Percentiles rank a stretch among this genome's conserved stretches.
These are phyloP conservation scores for Auricularia sp. DNA, from an alignment of 768 basidiomycete genomes.

Conservation along the genomic window DNA sequence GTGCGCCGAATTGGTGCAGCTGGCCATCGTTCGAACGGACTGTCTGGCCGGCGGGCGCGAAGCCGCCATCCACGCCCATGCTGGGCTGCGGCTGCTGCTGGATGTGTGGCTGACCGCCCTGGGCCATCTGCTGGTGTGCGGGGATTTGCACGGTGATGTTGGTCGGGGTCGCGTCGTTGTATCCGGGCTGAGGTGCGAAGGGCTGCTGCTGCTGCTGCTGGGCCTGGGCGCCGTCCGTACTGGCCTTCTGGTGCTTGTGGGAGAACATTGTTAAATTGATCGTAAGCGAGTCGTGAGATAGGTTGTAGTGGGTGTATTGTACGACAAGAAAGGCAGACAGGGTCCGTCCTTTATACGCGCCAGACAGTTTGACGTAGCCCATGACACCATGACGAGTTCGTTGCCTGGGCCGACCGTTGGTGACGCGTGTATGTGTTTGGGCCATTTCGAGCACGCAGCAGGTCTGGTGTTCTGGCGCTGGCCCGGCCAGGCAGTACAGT, in stretches of 20 bases:
- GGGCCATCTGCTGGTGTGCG: neutral
- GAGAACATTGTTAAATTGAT: neutral
- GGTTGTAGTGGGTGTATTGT: no score
- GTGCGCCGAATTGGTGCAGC: neutral
- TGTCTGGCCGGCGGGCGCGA: neutral
- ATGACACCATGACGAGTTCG: no score
- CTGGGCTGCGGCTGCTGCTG: neutral
- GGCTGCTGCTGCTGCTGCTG: neutral
- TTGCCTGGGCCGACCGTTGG: no score
- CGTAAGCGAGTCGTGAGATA: neutral
- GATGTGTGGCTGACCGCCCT: neutral
- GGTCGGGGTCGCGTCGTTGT: neutral
- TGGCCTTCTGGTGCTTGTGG: constrained; percentile 1
- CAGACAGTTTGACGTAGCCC: no score
- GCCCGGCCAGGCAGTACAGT: no score
- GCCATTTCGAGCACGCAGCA: no score
- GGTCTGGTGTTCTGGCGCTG: no score
- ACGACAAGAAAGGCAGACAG: no score
- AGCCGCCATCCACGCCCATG: neutral
- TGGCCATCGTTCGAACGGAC: neutral
- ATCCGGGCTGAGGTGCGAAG: neutral
- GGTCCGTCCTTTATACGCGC: no score
- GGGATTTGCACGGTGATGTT: constrained; percentile 1
- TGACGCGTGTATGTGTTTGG: no score
- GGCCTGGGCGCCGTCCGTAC: neutral